A percentile compares a stretch with the other conserved stretches of the same genome.
phyloP scores from a whole-genome alignment of 805 yeast genomes.

The Sugiyamaella smithiae region DNA sequence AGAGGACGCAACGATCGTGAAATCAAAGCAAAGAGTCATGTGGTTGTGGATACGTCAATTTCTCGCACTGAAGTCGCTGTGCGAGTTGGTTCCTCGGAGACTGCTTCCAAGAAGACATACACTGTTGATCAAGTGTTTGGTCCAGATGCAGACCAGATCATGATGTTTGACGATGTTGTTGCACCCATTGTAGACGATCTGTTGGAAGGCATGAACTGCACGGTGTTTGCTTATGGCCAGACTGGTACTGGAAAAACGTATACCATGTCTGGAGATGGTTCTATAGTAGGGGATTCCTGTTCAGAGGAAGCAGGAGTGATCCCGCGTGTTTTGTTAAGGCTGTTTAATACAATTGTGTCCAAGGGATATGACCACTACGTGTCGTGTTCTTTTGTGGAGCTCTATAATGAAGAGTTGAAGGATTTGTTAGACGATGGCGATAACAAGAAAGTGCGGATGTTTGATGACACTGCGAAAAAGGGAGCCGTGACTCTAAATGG shows the following conservation, averaged over 20 bases:
- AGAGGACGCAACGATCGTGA: constrained; percentile 61
- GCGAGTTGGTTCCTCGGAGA: constrained; percentile 32
- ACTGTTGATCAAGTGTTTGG: constrained; percentile 81
- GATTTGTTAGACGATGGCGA: constrained; percentile 55
- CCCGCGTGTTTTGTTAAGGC: constrained; percentile 53
- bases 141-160: constrained; percentile 69
- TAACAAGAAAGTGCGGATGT: constrained; percentile 50
- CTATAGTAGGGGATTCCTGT: constrained; percentile 44
- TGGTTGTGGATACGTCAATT: constrained; percentile 54
- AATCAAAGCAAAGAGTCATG: constrained; percentile 54
- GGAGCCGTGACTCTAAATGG: constrained; percentile 51
- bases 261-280: constrained; percentile 69
- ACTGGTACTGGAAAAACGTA: constrained; percentile 86
- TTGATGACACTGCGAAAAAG: constrained; percentile 46
- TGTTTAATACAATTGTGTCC: constrained; percentile 49
- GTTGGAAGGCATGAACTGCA: constrained; percentile 72
- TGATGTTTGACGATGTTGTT: constrained; percentile 66
- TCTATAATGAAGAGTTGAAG: constrained; percentile 81
- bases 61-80: constrained; percentile 49
- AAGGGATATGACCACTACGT: constrained; percentile 57
- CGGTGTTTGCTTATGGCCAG: constrained; percentile 86
- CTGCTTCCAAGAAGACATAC: constrained; percentile 48
- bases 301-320: constrained; percentile 55
- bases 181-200: constrained; percentile 63
- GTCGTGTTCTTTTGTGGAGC: constrained; percentile 76